Percentiles rank a stretch among this genome's conserved stretches.
phyloP scores from a whole-genome alignment of 805 yeast species.

The Ogataea angusta region DNA sequence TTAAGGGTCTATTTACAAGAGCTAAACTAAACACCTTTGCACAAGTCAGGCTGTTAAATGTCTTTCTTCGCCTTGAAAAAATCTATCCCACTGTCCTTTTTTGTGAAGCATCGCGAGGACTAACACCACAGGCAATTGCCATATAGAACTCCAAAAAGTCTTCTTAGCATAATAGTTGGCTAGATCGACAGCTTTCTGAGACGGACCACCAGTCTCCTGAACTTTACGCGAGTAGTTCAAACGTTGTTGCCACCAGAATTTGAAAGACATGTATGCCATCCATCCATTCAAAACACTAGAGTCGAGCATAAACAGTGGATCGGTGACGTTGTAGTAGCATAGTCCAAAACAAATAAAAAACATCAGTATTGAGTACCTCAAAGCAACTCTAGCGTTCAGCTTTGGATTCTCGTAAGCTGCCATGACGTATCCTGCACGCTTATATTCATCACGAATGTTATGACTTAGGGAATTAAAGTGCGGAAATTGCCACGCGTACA shows the following conservation, averaged over 20 bases:
- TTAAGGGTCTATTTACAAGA: slow-evolving; percentile 4
- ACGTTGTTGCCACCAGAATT: slow-evolving; percentile 84
- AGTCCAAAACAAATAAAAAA: slow-evolving; percentile 89
- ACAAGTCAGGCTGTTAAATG: slow-evolving; percentile 2
- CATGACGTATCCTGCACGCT: slow-evolving; percentile 96
- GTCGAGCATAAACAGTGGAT: slow-evolving; percentile 75
- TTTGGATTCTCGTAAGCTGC: slow-evolving; percentile 90
- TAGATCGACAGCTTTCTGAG: slow-evolving; percentile 54
- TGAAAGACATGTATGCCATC: slow-evolving; percentile 74
- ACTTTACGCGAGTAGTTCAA: slow-evolving; percentile 46
- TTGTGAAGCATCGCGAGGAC: slow-evolving; percentile 93
- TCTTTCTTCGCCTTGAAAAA: slow-evolving; percentile 33
- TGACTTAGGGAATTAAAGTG: slow-evolving; percentile 93
- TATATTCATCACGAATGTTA: slow-evolving; percentile 82
- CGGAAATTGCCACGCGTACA: slow-evolving; percentile 98
- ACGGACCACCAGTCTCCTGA: slow-evolving; percentile 34
- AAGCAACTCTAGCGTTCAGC: slow-evolving; percentile 88
- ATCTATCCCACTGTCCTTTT: slow-evolving; percentile 90
- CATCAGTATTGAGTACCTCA: slow-evolving; percentile 88
- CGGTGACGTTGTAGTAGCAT: slow-evolving; percentile 76
- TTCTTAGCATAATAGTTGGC: slow-evolving; percentile 76
- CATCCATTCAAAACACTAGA: slow-evolving; percentile 81
- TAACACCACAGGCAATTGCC: slow-evolving; percentile 88
- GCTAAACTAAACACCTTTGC: slow-evolving; percentile 6
- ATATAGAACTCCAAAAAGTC: slow-evolving; percentile 90